Conservation (phyloP, 2,329 filamentous ascomycete genomes). For the Ophiocordyceps polyrhachis-furcata region DNA sequence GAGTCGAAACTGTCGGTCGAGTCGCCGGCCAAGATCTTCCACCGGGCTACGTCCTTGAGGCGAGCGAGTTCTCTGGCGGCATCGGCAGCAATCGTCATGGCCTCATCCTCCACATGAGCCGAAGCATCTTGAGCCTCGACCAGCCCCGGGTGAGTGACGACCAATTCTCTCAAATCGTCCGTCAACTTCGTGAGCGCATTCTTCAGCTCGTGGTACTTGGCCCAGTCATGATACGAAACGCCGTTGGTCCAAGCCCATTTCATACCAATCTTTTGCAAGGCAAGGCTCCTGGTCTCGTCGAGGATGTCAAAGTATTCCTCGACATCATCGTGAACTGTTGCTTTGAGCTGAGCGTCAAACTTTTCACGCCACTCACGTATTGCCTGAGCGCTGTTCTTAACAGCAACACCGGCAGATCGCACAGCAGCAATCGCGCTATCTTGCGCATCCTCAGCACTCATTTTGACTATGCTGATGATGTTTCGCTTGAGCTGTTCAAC, state of each 20-base stretch:
- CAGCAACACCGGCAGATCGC: slow-evolving; percentile 47
- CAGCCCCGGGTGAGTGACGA: slow-evolving; percentile 54
- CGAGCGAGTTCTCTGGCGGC: slow-evolving; percentile 64
- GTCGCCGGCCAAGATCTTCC: slow-evolving; percentile 66
- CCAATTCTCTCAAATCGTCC: slow-evolving; percentile 58
- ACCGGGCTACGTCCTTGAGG: slow-evolving; percentile 66
- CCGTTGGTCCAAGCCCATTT: slow-evolving; percentile 92
- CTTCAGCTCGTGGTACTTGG: slow-evolving; percentile 80
- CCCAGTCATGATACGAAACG: slow-evolving; percentile 93
- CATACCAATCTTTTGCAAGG: slow-evolving; percentile 82
- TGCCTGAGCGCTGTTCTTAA: slow-evolving; percentile 61
- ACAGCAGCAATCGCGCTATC: slow-evolving; percentile 30
- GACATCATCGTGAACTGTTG: slow-evolving; percentile 52
- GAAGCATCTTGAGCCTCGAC: slow-evolving; percentile 47
- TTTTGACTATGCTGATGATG: slow-evolving; percentile 43
- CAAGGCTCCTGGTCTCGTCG: slow-evolving; percentile 64
- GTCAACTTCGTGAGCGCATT: slow-evolving; percentile 72
- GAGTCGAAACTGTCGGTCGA: slow-evolving; percentile 61
- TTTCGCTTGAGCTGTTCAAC: slow-evolving; percentile 45
- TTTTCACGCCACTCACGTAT: slow-evolving; percentile 59
- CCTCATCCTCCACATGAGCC: slow-evolving; percentile 53
- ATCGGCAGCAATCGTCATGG: slow-evolving; percentile 60
- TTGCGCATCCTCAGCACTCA: slow-evolving; percentile 21
- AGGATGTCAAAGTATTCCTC: slow-evolving; percentile 67
- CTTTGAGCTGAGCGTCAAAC: slow-evolving; percentile 51